phyloP scores from a whole-genome alignment of 768 basidiomycete species.

The Suillus weaverae region DNA sequence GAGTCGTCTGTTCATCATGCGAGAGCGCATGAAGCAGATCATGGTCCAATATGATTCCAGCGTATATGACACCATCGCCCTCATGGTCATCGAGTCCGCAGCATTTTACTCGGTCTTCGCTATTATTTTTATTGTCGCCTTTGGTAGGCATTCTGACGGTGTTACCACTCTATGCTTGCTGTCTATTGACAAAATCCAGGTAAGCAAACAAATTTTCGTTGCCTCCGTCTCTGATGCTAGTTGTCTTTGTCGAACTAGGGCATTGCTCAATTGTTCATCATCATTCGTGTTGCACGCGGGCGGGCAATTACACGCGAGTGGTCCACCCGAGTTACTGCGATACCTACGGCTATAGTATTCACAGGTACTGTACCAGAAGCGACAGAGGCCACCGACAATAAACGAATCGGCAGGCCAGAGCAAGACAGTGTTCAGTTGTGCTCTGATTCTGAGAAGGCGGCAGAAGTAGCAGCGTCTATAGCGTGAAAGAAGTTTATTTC shows the following conservation, averaged over 20 bases:
- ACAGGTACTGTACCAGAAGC: too few relatives aligned
- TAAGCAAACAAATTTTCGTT: background rate
- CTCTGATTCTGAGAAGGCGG: too few relatives aligned
- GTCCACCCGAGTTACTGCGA: too few relatives aligned
- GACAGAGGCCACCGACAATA: too few relatives aligned
- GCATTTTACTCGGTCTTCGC: slow-evolving; percentile 26
- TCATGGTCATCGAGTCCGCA: slow-evolving; percentile 41
- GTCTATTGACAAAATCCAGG: background rate
- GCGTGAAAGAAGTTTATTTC: background rate
- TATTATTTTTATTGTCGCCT: slow-evolving; percentile 34
- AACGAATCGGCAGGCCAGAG: too few relatives aligned
- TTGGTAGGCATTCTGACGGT: slow-evolving; percentile 19
- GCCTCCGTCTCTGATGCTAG: background rate
- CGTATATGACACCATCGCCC: slow-evolving; percentile 26
- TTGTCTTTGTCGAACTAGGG: too few relatives aligned
- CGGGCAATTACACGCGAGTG: too few relatives aligned
- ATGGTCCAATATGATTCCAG: slow-evolving; percentile 18
- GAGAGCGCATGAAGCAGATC: slow-evolving; percentile 14
- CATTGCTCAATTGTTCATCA: too few relatives aligned
- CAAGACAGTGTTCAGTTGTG: too few relatives aligned
- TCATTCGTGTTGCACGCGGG: too few relatives aligned
- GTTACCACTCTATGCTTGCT: background rate
- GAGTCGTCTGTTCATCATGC: slow-evolving; percentile 25
- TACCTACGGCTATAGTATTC: too few relatives aligned
- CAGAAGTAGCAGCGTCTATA: too few relatives aligned